phyloP scores from a whole-genome alignment of 2,329 filamentous ascomycete genomes.

The Colletotrichum shisoi region DNA sequence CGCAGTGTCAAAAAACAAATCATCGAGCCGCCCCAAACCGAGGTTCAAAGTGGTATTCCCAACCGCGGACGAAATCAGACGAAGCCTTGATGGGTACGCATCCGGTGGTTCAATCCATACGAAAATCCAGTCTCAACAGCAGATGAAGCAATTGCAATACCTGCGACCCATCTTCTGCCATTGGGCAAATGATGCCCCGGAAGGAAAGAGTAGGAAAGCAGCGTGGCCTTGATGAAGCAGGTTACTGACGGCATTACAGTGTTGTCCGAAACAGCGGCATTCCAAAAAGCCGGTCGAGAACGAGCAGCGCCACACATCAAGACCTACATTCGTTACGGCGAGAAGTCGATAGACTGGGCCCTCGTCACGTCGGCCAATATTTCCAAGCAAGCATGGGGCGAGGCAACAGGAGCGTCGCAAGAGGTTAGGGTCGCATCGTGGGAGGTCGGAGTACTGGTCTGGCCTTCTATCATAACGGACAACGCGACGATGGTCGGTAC shows the following conservation, averaged over 20 bases:
- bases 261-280: conserved; percentile 40
- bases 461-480: conserved; percentile 69
- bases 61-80: conserved; percentile 78
- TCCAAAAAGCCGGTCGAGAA: conserved; percentile 65
- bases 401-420: conserved; percentile 62
- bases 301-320: conserved; percentile 88
- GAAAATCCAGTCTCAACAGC: conserved; percentile 73
- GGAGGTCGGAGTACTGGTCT: conserved; percentile 84
- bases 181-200: conserved; percentile 71
- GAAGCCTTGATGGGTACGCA: conserved; percentile 77
- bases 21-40: conserved; percentile 48
- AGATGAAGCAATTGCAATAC: conserved; percentile 77
- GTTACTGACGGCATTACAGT: conserved; percentile 41
- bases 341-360: conserved; percentile 78
- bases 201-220: conserved; percentile 47
- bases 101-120: conserved; percentile 84
- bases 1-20: conserved; percentile 45
- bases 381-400: conserved; percentile 89
- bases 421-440: conserved; percentile 79
- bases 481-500: conserved; percentile 70
- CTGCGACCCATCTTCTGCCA: conserved; percentile 75
- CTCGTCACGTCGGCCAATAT: conserved; percentile 90
- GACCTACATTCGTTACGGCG: conserved; percentile 76
- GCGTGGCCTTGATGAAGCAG: no score
- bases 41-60: conserved; percentile 80